A percentile compares a stretch with the other conserved stretches of the same genome.
phyloP scores from a whole-genome alignment of 805 yeast genomes.

The Priceomyces castillae region DNA sequence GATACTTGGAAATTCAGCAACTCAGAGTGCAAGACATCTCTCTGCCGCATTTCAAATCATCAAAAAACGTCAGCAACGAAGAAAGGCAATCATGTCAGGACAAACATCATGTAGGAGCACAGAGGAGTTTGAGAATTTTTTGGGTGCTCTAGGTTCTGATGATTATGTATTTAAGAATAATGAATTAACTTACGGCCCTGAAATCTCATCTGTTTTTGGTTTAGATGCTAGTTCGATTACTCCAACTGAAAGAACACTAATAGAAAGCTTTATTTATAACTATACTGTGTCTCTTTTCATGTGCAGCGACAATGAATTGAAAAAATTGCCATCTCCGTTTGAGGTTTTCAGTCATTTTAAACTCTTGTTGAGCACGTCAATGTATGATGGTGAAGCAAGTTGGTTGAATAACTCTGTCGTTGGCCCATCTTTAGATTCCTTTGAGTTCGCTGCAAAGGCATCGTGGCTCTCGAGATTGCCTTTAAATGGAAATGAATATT shows the following conservation, averaged over 20 bases:
- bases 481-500: not conserved
- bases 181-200: not conserved
- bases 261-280: conserved; percentile 1
- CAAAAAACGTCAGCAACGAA: not conserved
- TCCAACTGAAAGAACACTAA: not conserved
- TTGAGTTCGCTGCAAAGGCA: conserved; percentile 7
- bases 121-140: not conserved
- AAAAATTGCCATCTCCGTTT: conserved; percentile 5
- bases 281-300: not conserved
- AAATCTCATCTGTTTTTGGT: not conserved
- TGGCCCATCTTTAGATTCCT: conserved; percentile 6
- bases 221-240: not conserved
- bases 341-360: conserved; percentile 5
- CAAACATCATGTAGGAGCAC: not conserved
- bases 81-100: not conserved
- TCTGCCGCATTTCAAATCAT: conserved; percentile 35
- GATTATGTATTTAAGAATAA: not conserved
- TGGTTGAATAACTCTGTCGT: conserved; percentile 8
- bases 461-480: conserved; percentile 4
- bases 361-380: not conserved
- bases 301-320: not conserved
- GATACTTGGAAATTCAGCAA: conserved; percentile 21
- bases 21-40: conserved; percentile 30
- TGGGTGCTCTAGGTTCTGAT: not conserved
- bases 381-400: conserved; percentile 1